Evolutionary conservation across 192 early-diverging fungal genomes (phyloP), one percentile per base, ranked within the genome.

Genomic region (Fimicolochytrium jonesii): DNA sequence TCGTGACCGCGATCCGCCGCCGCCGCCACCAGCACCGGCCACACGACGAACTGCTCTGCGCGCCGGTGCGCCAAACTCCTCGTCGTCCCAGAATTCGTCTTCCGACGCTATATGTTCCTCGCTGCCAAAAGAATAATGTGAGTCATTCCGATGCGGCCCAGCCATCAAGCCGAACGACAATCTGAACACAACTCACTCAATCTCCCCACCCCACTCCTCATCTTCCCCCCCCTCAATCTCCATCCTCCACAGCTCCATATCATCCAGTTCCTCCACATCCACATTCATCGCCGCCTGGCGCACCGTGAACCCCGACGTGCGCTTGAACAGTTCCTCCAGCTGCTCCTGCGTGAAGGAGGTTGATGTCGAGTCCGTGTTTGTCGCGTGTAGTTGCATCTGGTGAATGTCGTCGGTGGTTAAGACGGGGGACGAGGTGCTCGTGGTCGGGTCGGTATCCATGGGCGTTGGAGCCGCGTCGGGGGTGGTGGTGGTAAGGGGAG

Each of bases 261-360:
- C 87, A 48, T 88, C 82, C 26, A 84, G 63, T 51, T 87, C 87
- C 15, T 87, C 81, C 17, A 64, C 58, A n/a, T 77, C 79, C 25
- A 81, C 64, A 54, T 81, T 74, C 28, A 85, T 73, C 46, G 75
- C 82, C 4, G 84, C 85, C 6, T 78, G 77, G 45, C 83, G 70
- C 20, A 90, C 80, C 0, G 88, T 93, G 70, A 96, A 94, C n/a
- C 83, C 81, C 17, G 90, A 91, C 4, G 93, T 96, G 31, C 89
- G 83, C 62, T 87, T 85, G 52, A 96, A 96, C 22, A 96, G 83
- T 63, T 96, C 92, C 64, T 94, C 89, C 10, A 94, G 77, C 59
- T 93, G 91, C 56, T 63, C 51, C 34, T 71, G 58, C 9, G 67
- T 67, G n/a, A 74, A 66, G 6, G 10, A n/a, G n/a, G n/a, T n/a